A percentile compares a stretch with the other conserved stretches of the same genome.
These are phyloP conservation scores for Aureobasidium sp. DNA, from an alignment of 2,329 filamentous ascomycete genomes.

Conservation along the genomic window DNA sequence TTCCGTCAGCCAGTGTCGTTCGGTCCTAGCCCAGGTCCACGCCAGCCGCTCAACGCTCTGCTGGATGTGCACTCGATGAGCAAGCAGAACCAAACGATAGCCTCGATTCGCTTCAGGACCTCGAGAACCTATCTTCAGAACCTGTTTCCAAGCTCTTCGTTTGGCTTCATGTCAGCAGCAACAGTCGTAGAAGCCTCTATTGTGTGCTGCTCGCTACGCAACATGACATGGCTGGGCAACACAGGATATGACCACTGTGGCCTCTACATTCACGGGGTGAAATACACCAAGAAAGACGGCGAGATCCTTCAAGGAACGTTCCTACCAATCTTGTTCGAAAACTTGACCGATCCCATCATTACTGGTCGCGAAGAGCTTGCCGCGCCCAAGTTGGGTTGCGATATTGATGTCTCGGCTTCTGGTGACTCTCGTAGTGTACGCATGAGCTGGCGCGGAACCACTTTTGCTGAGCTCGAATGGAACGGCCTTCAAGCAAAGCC, in stretches of 20 bases:
- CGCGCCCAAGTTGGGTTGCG: conserved; percentile 41
- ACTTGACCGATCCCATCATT: conserved; percentile 48
- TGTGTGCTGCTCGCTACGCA: conserved; percentile 29
- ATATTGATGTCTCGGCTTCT: conserved; percentile 18
- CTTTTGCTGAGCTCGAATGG: conserved; percentile 26
- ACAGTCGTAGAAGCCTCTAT: conserved; percentile 32
- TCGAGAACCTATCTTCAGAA: conserved; percentile 33
- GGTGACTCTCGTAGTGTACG: conserved; percentile 14
- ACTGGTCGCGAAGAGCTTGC: conserved; percentile 51
- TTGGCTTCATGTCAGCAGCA: conserved; percentile 29
- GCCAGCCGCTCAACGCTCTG: conserved; percentile 20
- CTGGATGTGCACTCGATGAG: conserved; percentile 8
- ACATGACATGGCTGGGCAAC: conserved; percentile 52
- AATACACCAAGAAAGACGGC: conserved; percentile 44
- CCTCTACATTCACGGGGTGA: conserved; percentile 52
- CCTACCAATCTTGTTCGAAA: conserved; percentile 49
- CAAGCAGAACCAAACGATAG: conserved; percentile 23
- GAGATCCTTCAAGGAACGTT: conserved; percentile 41
- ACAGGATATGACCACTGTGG: conserved; percentile 48
- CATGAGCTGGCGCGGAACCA: conserved; percentile 27
- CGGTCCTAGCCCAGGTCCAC: conserved; percentile 31
- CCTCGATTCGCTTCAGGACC: conserved; percentile 32
- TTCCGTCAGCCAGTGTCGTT: conserved; percentile 36
- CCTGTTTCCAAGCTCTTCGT: conserved; percentile 28
- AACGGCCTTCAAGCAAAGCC: conserved; percentile 16